These are phyloP conservation scores for Strobilomyces dryophilus DNA, from an alignment of 768 basidiomycete genomes.

Conservation along the genomic window DNA sequence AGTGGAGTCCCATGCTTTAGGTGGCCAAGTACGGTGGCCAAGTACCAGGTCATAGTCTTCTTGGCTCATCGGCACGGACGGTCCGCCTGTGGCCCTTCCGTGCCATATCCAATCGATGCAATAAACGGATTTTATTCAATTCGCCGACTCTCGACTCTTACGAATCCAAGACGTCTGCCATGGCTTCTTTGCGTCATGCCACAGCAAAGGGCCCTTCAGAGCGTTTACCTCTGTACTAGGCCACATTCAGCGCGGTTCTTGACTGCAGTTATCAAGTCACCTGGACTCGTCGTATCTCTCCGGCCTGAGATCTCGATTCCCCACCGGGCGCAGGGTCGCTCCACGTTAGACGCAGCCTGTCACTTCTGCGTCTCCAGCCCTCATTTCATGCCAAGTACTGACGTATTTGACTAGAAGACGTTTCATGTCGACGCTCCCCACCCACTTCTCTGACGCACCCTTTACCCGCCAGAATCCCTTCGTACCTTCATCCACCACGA, in stretches of 20 bases:
- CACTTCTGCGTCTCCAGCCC: conserved; percentile 3
- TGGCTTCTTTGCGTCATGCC: conserved; percentile 5
- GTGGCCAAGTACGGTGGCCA: no score
- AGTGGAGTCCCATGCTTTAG: no score
- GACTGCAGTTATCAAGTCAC: conserved; percentile 1
- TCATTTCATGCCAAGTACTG: conserved; percentile 11
- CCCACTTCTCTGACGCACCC: conserved; percentile 18
- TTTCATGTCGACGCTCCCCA: conserved; percentile 26
- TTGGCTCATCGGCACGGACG: conserved; percentile 7
- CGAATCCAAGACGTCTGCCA: neutral
- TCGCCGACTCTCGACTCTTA: conserved; percentile 15
- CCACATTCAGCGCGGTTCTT: neutral
- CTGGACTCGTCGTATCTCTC: conserved; percentile 1
- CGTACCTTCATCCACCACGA: conserved; percentile 2
- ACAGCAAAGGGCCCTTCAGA: neutral
- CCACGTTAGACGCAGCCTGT: conserved; percentile 8
- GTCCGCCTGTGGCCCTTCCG: conserved; percentile 3
- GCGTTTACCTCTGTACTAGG: neutral
- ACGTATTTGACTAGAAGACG: conserved; percentile 16
- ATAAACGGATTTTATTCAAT: conserved; percentile 15
- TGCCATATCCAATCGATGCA: conserved; percentile 3
- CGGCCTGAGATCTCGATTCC: conserved; percentile 12
- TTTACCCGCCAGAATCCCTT: conserved; percentile 15
- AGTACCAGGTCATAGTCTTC: conserved; percentile 3
- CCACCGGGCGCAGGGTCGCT: conserved; percentile 4